Evolutionary conservation across 2,329 filamentous ascomycete genomes (phyloP).

Genomic region (Penicillium thymicola): DNA sequence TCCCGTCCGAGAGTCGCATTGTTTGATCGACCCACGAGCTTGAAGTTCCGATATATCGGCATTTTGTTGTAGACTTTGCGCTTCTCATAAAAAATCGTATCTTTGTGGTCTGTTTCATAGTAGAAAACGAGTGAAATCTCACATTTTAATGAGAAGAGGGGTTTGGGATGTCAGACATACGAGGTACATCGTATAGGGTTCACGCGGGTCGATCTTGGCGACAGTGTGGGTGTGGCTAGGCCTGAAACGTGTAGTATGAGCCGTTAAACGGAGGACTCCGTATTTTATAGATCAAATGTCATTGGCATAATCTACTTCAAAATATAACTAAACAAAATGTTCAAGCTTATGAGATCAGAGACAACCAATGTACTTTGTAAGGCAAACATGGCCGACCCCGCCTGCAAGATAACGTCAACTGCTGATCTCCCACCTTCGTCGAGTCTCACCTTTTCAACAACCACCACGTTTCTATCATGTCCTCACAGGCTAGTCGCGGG

Average conservation of each 20-base stretch:
- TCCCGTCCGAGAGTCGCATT: conserved; percentile 33
- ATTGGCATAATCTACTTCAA: background rate
- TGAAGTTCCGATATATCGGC: background rate
- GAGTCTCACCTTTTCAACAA: background rate
- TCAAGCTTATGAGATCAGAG: background rate
- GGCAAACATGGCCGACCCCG: background rate
- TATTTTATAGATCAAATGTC: background rate
- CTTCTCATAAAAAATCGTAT: background rate
- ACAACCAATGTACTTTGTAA: background rate
- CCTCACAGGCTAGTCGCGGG: conserved; percentile 12
- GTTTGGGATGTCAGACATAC: background rate
- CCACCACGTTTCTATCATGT: conserved; percentile 6
- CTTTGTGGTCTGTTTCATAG: background rate
- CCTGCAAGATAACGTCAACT: conserved; percentile 11
- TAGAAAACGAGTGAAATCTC: background rate
- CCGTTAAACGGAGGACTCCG: too few relatives aligned
- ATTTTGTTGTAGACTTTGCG: background rate
- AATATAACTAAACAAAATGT: background rate
- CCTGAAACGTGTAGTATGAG: background rate
- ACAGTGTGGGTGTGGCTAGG: background rate
- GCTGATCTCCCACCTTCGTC: conserved; percentile 3
- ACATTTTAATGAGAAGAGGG: background rate
- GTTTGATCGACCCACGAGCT: conserved; percentile 12
- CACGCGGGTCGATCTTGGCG: background rate
- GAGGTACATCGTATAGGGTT: background rate